Evolutionary conservation across 2,329 filamentous ascomycete species (phyloP), one percentile per base, ranked within the genome.

Genomic region (Tolypocladium inflatum): DNA sequence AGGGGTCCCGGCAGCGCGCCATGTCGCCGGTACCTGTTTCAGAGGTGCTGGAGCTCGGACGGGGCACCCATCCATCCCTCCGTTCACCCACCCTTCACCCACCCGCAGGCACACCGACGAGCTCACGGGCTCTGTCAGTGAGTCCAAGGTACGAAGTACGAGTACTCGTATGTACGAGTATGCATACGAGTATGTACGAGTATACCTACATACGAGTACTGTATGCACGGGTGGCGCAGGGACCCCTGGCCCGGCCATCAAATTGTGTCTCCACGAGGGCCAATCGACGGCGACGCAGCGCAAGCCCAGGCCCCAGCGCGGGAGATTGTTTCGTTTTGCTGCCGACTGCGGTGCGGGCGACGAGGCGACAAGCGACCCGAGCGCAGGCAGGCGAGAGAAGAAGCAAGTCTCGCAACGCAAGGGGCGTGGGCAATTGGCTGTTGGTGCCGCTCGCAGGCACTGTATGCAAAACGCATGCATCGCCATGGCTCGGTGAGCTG

Each of bases 21-120:
- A 33, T 33, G 53, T 55, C 23, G 38, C 38, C 38, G 53, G 53
- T 55, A 55, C 53, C 53, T 35, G 53, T 55, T 55, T 55, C 53
- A 55, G 53, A 55, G 2, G 5, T 55, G 38, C 53, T 35, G 35
- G 52, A 42, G 53, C 38, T 42, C 53, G 53, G 53, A 54, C 53
- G 23, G 37, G 15, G 51, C 30, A 3, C 4, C n/a, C 37, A 38
- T 38, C 13, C 11, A 15, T 15, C 37, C 23, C 2, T 21, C 42
- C n/a, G 7, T n/a, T 19, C 37, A 15, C 2, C 38, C 38, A 6
- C 38, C 4, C 15, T 39, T 19, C 38, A 19, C 38, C 38, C 33
- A 35, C 30, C 30, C 5, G 30, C 30, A 8, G 30, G 30, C 30
- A 9, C 30, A 33, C 8, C 35, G 33, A 9, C 33, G 33, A 7